These are phyloP conservation scores for Cladorrhinum sp. DNA, from an alignment of 2,329 filamentous ascomycete species.

Conservation along the genomic window DNA sequence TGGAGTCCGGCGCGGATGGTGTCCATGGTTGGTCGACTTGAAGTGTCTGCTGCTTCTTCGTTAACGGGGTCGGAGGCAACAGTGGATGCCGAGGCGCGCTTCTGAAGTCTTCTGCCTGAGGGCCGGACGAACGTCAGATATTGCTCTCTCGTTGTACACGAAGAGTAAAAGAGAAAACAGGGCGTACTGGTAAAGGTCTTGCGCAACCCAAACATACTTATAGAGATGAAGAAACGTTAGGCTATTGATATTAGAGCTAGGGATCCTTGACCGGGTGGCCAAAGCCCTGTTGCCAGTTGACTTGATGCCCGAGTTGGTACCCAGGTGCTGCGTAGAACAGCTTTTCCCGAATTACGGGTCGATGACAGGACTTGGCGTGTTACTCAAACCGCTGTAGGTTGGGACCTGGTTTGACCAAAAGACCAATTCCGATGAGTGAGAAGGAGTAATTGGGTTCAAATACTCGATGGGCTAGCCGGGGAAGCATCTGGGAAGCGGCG, in stretches of 20 bases:
- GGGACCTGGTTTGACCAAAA: neutral
- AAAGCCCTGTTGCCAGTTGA: neutral
- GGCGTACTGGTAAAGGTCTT: conserved; percentile 16
- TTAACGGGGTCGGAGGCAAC: neutral
- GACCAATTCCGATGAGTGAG: neutral
- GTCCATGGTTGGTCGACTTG: conserved; percentile 18
- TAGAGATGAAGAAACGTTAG: neutral
- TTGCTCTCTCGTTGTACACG: neutral
- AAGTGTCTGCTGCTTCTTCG: conserved; percentile 5
- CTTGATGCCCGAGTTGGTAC: neutral
- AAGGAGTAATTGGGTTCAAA: neutral
- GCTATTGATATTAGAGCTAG: neutral
- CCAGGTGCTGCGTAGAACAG: neutral
- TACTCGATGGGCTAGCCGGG: neutral
- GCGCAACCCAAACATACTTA: conserved; percentile 20
- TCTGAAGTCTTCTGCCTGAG: conserved; percentile 16
- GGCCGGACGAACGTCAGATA: conserved; percentile 8
- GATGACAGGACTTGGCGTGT: neutral
- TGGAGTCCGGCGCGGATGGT: conserved; percentile 21
- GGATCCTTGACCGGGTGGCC: neutral
- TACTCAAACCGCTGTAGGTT: neutral
- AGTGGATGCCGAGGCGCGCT: conserved; percentile 12
- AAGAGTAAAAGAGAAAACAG: neutral
- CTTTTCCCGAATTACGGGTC: neutral
- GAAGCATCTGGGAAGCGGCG: neutral